Evolutionary conservation across 2,329 filamentous ascomycete genomes (phyloP).

Genomic region (Apiospora hydei): DNA sequence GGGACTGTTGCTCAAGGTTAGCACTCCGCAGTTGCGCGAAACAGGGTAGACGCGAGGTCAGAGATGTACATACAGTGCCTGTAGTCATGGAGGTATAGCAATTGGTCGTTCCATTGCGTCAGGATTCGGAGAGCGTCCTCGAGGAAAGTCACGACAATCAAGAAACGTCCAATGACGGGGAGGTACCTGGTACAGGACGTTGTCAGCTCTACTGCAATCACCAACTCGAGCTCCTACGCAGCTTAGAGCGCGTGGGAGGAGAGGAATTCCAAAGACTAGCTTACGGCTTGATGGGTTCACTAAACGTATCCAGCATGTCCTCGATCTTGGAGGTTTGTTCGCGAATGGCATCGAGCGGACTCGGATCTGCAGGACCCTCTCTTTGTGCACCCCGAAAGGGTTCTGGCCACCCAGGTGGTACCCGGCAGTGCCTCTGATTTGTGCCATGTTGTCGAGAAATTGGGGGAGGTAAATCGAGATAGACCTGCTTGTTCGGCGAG

Average conservation of each 20-base stretch:
- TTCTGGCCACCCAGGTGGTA: constrained; percentile 83
- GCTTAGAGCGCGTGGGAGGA: not conserved
- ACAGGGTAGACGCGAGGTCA: constrained; percentile 12
- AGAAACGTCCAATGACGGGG: constrained; percentile 92
- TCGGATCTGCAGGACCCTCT: constrained; percentile 72
- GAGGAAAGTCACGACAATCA: constrained; percentile 98
- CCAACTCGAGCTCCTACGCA: not conserved
- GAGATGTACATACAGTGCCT: constrained; percentile 76
- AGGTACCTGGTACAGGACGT: constrained; percentile 70
- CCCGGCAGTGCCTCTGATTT: constrained; percentile 72
- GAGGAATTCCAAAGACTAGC: constrained; percentile 45
- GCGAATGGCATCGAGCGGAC: constrained; percentile 85
- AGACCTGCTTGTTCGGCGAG: constrained; percentile 21
- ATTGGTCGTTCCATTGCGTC: constrained; percentile 96
- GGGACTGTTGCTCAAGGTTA: constrained; percentile 69
- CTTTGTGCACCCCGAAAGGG: constrained; percentile 71
- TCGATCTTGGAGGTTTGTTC: constrained; percentile 99
- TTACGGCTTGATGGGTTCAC: constrained; percentile 95
- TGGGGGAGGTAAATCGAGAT: not conserved
- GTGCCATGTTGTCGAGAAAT: constrained; percentile 45
- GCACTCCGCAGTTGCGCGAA: constrained; percentile 26
- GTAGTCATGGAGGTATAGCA: constrained; percentile 92
- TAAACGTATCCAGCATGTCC: constrained; percentile 84
- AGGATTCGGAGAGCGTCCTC: constrained; percentile 96
- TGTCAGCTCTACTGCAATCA: constrained; percentile 19